Conservation (phyloP, 805 yeast species). For the Starmerella cellae region DNA sequence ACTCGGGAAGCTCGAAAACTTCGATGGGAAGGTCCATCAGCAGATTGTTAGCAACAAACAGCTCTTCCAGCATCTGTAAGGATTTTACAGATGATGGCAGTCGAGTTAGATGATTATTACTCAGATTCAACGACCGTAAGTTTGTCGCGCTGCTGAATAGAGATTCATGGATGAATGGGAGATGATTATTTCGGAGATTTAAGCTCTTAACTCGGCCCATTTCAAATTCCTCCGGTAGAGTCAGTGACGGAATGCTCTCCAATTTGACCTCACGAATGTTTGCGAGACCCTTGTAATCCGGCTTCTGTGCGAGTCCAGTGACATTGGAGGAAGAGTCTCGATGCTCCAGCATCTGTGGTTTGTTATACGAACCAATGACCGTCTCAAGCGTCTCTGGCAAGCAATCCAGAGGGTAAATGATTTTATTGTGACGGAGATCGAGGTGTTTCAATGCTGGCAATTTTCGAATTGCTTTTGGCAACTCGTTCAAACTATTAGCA, state of each 20-base stretch:
- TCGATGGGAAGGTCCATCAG: constrained; percentile 55
- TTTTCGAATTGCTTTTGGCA: constrained; percentile 52
- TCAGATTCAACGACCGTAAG: constrained; percentile 60
- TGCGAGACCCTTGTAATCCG: not conserved
- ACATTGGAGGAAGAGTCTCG: not conserved
- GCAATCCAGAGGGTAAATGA: constrained; percentile 30
- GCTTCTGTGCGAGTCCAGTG: not conserved
- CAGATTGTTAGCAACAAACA: constrained; percentile 65
- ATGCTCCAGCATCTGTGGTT: constrained; percentile 5
- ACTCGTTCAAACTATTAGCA: constrained; percentile 50
- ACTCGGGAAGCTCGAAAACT: constrained; percentile 44
- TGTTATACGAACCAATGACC: constrained; percentile 22
- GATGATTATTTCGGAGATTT: constrained; percentile 68
- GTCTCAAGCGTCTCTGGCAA: constrained; percentile 20
- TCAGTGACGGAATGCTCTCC: constrained; percentile 6
- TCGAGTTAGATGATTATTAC: constrained; percentile 66
- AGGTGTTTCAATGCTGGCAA: constrained; percentile 52
- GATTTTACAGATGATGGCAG: constrained; percentile 57
- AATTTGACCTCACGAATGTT: constrained; percentile 4
- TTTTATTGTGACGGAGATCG: constrained; percentile 52
- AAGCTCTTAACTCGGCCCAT: constrained; percentile 30
- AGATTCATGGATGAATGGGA: constrained; percentile 56
- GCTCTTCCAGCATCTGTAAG: constrained; percentile 44
- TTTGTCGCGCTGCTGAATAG: constrained; percentile 49
- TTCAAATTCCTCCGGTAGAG: constrained; percentile 1